Evolutionary conservation across 768 basidiomycete genomes (phyloP).

Genomic region (Podaxis sp.): DNA sequence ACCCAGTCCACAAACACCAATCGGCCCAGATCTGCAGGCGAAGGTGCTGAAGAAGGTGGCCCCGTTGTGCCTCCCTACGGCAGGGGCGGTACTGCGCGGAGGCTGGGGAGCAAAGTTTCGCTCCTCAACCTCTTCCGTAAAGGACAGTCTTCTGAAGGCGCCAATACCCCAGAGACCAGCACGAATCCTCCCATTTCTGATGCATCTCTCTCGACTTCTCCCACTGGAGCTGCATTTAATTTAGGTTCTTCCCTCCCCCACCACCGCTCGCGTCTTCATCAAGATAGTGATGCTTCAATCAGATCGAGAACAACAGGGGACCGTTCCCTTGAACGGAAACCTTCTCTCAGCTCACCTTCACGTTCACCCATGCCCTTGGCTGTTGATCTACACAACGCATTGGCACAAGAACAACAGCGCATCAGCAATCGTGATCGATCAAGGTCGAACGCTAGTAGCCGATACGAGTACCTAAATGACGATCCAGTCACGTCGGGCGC

Average conservation of each 20-base stretch:
- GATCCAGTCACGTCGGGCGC: slow-evolving; percentile 20
- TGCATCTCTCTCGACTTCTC: slow-evolving; percentile 10
- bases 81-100: slow-evolving; percentile 38
- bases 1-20: slow-evolving; percentile 36
- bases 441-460: slow-evolving; percentile 22
- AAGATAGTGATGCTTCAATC: slow-evolving; percentile 17
- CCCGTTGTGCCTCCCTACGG: slow-evolving; percentile 28
- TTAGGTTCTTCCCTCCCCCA: not conserved
- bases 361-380: slow-evolving; percentile 36
- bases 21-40: slow-evolving; percentile 75
- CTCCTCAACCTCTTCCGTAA: slow-evolving; percentile 76
- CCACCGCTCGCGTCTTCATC: slow-evolving; percentile 7
- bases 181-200: slow-evolving; percentile 5
- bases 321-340: not conserved
- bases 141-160: slow-evolving; percentile 33
- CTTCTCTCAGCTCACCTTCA: slow-evolving; percentile 27
- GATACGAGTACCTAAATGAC: slow-evolving; percentile 11
- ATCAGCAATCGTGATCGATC: slow-evolving; percentile 31
- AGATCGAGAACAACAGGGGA: slow-evolving; percentile 9
- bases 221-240: not conserved
- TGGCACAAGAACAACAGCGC: slow-evolving; percentile 35
- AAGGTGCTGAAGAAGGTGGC: slow-evolving; percentile 52
- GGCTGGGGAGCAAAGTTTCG: slow-evolving; percentile 70
- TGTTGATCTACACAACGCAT: slow-evolving; percentile 47
- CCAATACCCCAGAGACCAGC: slow-evolving; percentile 15